A percentile compares a stretch with the other conserved stretches of the same genome.
These are phyloP conservation scores for Daldinia grandis DNA, from an alignment of 495 filamentous ascomycete genomes.

Conservation along the genomic window DNA sequence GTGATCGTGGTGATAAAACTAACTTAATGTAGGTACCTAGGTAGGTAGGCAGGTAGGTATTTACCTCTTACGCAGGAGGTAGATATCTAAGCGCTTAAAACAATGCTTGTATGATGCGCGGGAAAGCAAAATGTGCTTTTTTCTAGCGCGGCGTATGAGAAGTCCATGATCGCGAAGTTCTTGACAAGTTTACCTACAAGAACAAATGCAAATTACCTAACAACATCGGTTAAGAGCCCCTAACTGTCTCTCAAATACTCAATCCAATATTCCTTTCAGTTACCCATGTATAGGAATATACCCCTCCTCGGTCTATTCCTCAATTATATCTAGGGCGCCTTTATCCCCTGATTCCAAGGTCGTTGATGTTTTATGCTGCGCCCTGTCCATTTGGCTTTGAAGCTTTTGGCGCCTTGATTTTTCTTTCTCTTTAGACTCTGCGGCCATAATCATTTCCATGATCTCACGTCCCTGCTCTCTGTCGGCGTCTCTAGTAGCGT, in stretches of 20 bases:
- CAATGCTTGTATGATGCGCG: no score
- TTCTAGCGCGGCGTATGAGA: no score
- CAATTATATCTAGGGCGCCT: not conserved
- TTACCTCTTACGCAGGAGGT: no score
- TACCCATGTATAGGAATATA: not conserved
- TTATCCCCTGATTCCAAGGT: not conserved
- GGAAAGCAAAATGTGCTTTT: no score
- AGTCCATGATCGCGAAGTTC: no score
- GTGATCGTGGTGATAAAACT: no score
- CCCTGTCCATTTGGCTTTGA: not conserved
- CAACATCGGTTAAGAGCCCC: not conserved
- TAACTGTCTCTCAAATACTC: not conserved
- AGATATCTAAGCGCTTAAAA: no score
- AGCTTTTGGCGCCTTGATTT: not conserved
- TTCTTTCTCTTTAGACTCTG: constrained; percentile 29
- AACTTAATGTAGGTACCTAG: no score
- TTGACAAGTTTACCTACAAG: no score
- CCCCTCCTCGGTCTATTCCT: not conserved
- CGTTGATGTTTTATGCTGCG: not conserved
- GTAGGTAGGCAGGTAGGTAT: no score
- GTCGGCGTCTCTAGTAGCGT: constrained; percentile 44
- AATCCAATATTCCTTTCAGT: not conserved
- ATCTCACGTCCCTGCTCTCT: constrained; percentile 48
- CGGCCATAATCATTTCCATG: constrained; percentile 51
- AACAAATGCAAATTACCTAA: not conserved